phyloP scores from a whole-genome alignment of 345 rosid genomes.

The Salix brachista region DNA sequence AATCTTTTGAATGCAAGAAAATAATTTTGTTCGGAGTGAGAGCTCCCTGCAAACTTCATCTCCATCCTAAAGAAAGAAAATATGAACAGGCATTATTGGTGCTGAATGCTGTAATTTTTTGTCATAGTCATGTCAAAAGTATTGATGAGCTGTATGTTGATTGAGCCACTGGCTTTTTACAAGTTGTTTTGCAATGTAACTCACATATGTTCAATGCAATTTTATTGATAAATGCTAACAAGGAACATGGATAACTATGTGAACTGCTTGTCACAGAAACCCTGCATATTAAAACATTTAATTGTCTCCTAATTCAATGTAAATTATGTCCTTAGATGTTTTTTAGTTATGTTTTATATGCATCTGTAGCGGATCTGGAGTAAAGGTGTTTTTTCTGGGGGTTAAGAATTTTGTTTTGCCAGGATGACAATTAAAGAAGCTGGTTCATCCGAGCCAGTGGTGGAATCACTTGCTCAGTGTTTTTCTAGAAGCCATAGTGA shows the following conservation, averaged over 20 bases:
- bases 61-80: not conserved
- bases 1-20: not conserved
- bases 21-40: not conserved
- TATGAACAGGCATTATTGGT: not conserved
- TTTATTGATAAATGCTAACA: not conserved
- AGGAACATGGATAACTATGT: not conserved
- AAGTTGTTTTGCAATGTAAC: not conserved
- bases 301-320: not conserved
- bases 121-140: not conserved
- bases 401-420: constrained; percentile 25
- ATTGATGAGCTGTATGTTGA: not conserved
- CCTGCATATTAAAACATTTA: not conserved
- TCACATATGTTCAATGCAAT: not conserved
- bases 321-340: not conserved
- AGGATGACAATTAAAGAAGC: constrained; percentile 75
- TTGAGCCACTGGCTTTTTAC: not conserved
- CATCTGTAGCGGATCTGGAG: not conserved
- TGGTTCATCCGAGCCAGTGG: constrained; percentile 65
- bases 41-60: not conserved
- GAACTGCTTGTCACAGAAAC: not conserved
- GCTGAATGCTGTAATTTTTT: not conserved
- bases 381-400: not conserved
- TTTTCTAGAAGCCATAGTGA: constrained; percentile 67
- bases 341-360: not conserved
- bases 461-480: constrained; percentile 64